A percentile compares a stretch with the other conserved stretches of the same genome.
phyloP scores from a whole-genome alignment of 768 basidiomycete species.

The Tricholoma sp. region DNA sequence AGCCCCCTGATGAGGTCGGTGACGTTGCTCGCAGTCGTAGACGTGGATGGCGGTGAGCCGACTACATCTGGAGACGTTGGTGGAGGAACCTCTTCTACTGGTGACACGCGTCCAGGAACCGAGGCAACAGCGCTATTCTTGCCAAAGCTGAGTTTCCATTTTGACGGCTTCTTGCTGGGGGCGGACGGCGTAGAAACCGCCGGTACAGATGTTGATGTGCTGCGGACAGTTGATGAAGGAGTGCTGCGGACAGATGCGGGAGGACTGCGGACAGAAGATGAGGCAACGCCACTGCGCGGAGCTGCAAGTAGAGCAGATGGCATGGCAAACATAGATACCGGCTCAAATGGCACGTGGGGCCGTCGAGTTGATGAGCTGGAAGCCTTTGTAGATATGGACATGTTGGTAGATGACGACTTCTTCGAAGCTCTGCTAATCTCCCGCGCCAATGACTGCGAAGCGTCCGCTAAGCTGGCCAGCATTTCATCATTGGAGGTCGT shows the following conservation, averaged over 20 bases:
- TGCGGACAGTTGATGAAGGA: background rate
- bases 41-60: slow-evolving; percentile 33
- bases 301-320: slow-evolving; percentile 28
- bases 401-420: slow-evolving; percentile 35
- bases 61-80: slow-evolving; percentile 23
- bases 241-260: background rate
- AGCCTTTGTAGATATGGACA: slow-evolving; percentile 22
- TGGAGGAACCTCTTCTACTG: slow-evolving; percentile 34
- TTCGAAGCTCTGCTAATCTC: slow-evolving; percentile 72
- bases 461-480: slow-evolving; percentile 67
- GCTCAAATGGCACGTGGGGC: slow-evolving; percentile 33
- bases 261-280: slow-evolving; percentile 14
- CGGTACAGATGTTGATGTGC: background rate
- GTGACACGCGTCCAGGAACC: slow-evolving; percentile 32
- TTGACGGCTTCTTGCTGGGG: slow-evolving; percentile 76
- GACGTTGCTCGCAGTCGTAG: slow-evolving; percentile 75
- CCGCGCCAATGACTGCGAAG: slow-evolving; percentile 77
- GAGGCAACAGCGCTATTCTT: slow-evolving; percentile 41
- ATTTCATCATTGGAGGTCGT: slow-evolving; percentile 47
- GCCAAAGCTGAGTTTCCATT: slow-evolving; percentile 78
- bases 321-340: slow-evolving; percentile 40
- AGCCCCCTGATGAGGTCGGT: slow-evolving; percentile 70
- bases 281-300: slow-evolving; percentile 14
- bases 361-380: slow-evolving; percentile 23
- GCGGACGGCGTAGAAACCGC: slow-evolving; percentile 10